Evolutionary conservation across 1,284 basidiomycete genomes (phyloP).

Genomic region (Sphagnurus paluster): DNA sequence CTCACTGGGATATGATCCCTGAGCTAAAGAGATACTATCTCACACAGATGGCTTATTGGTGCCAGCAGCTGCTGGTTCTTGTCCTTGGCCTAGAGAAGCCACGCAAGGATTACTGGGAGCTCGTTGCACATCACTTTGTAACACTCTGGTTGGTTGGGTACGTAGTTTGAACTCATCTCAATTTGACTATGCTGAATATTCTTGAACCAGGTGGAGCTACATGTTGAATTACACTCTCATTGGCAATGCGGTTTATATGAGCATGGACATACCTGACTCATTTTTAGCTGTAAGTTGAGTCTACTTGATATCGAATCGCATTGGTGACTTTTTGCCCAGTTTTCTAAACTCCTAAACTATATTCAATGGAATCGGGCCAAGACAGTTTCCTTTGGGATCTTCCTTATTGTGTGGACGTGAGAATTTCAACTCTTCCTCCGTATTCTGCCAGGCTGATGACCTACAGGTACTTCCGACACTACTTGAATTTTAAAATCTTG

Average conservation of each 20-base stretch:
- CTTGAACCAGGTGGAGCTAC: slow-evolving; percentile 82
- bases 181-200: slow-evolving; percentile 9
- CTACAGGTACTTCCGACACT: slow-evolving; percentile 92
- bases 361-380: slow-evolving; percentile 70
- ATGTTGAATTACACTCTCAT: slow-evolving; percentile 82
- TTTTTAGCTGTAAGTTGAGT: slow-evolving; percentile 76
- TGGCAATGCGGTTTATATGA: slow-evolving; percentile 91
- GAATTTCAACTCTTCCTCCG: slow-evolving; percentile 30
- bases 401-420: slow-evolving; percentile 83
- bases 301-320: slow-evolving; percentile 1
- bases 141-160: slow-evolving; percentile 94
- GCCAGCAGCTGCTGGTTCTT: slow-evolving; percentile 90
- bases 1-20: slow-evolving; percentile 86
- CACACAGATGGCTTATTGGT: slow-evolving; percentile 89
- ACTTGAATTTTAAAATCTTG: slow-evolving; percentile 86
- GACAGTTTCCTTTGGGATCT: slow-evolving; percentile 63
- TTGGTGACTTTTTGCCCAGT: slow-evolving; percentile 43
- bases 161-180: slow-evolving; percentile 20
- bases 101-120: slow-evolving; percentile 87
- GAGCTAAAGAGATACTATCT: slow-evolving; percentile 93
- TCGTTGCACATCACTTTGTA: slow-evolving; percentile 88
- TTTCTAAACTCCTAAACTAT: slow-evolving; percentile 89
- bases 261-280: slow-evolving; percentile 95
- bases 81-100: slow-evolving; percentile 89
- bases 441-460: not conserved